Conservation (phyloP, 2,329 filamentous ascomycete genomes). For the Aspergillus japonicus region DNA sequence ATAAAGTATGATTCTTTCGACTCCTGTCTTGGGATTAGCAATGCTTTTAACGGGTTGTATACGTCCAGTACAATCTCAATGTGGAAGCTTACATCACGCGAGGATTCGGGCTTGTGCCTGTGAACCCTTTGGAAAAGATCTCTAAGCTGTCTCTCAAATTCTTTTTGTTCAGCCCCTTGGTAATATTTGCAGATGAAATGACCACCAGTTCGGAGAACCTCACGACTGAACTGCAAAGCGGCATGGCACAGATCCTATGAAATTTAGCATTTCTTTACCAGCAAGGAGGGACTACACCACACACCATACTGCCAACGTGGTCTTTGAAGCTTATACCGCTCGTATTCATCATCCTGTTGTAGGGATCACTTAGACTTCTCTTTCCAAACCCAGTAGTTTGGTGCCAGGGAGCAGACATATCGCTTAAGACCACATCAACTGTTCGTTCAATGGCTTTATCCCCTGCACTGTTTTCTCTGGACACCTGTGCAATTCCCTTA, state of each 20-base stretch:
- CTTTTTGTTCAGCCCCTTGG: constrained; percentile 81
- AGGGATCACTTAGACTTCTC: constrained; percentile 91
- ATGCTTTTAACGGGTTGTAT: background rate
- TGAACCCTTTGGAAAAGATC: constrained; percentile 76
- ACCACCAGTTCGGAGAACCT: constrained; percentile 77
- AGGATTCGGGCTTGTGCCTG: constrained; percentile 88
- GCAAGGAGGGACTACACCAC: constrained; percentile 29
- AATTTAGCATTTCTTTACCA: constrained; percentile 5
- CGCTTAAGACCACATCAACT: constrained; percentile 92
- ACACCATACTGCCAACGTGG: constrained; percentile 91
- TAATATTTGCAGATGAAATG: constrained; percentile 99
- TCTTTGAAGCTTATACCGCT: constrained; percentile 83
- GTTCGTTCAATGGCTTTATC: constrained; percentile 43
- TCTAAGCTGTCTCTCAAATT: constrained; percentile 70
- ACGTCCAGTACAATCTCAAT: background rate
- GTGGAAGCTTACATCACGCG: constrained; percentile 63
- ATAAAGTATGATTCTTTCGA: constrained; percentile 87
- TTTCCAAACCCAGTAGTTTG: constrained; percentile 75
- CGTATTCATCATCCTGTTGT: constrained; percentile 99
- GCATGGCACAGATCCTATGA: constrained; percentile 81
- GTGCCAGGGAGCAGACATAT: constrained; percentile 98
- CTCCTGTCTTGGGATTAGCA: constrained; percentile 54
- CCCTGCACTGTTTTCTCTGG: background rate
- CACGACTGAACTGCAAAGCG: constrained; percentile 79
- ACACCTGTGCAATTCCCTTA: background rate